Conservation (phyloP, 495 filamentous ascomycete species). For the Rusavskia elegans region DNA sequence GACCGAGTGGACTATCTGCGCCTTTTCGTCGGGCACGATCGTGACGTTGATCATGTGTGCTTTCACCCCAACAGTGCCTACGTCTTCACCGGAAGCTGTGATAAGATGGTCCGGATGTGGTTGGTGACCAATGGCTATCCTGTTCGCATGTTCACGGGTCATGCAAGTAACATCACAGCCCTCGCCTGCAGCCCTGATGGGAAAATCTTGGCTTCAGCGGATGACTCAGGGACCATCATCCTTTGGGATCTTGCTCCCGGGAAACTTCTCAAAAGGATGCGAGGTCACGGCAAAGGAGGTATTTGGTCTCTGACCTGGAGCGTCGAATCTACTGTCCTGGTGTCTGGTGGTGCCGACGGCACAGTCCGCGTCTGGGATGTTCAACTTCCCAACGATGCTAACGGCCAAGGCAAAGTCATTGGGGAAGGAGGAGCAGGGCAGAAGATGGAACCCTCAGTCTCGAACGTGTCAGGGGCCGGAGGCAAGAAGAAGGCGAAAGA, state of each 20-base stretch:
- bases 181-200: slow-evolving; percentile 76
- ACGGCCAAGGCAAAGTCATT: slow-evolving; percentile 38
- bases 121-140: slow-evolving; percentile 68
- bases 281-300: slow-evolving; percentile 83
- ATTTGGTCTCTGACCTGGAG: slow-evolving; percentile 88
- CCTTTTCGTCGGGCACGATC: slow-evolving; percentile 82
- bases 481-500: slow-evolving; percentile 82
- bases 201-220: slow-evolving; percentile 74
- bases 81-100: slow-evolving; percentile 75
- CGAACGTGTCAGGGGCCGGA: slow-evolving; percentile 28
- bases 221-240: slow-evolving; percentile 69
- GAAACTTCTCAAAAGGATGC: slow-evolving; percentile 72
- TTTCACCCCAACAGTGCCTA: slow-evolving; percentile 92
- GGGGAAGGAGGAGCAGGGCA: slow-evolving; percentile 36
- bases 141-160: slow-evolving; percentile 84
- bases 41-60: slow-evolving; percentile 64
- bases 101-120: slow-evolving; percentile 96
- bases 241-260: slow-evolving; percentile 85
- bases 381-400: slow-evolving; percentile 34
- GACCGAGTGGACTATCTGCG: slow-evolving; percentile 82
- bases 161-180: slow-evolving; percentile 67
- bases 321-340: slow-evolving; percentile 72
- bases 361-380: slow-evolving; percentile 92
- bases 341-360: slow-evolving; percentile 79
- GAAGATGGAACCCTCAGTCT: slow-evolving; percentile 31